Evolutionary conservation across 2,329 filamentous ascomycete genomes (phyloP).

Genomic region (Aureobasidium mangrovei): DNA sequence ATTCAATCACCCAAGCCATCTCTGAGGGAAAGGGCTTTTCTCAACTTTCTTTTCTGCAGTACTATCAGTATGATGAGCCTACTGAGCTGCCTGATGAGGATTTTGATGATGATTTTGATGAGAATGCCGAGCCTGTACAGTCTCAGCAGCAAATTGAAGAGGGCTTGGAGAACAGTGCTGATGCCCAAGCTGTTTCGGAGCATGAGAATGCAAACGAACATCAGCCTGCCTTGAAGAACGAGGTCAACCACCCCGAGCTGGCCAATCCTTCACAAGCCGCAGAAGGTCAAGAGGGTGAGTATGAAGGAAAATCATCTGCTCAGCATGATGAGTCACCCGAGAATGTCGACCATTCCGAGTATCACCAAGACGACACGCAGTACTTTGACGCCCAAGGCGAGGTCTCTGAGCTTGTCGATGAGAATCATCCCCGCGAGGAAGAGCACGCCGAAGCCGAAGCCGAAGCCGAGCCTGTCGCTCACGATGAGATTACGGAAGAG

Average conservation of each 20-base stretch:
- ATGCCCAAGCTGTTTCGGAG: background rate
- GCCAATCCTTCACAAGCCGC: background rate
- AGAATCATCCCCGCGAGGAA: constrained; percentile 1
- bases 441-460: constrained; percentile 2
- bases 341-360: background rate
- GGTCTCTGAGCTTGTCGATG: background rate
- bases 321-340: background rate
- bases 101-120: constrained; percentile 14
- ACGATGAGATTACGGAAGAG: background rate
- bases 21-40: constrained; percentile 50
- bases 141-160: background rate
- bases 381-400: constrained; percentile 5
- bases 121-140: background rate
- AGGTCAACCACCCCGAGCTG: background rate
- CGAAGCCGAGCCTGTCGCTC: background rate
- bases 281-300: constrained; percentile 5
- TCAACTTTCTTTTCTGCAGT: constrained; percentile 29
- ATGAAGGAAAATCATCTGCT: background rate
- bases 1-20: constrained; percentile 44
- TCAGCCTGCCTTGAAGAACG: background rate
- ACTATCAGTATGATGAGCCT: constrained; percentile 17
- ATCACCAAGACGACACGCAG: constrained; percentile 4
- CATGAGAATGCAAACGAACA: background rate
- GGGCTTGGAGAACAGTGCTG: background rate
- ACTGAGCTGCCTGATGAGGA: constrained; percentile 13